These are phyloP conservation scores for Suillus americanus DNA, from an alignment of 768 basidiomycete species.

Conservation along the genomic window DNA sequence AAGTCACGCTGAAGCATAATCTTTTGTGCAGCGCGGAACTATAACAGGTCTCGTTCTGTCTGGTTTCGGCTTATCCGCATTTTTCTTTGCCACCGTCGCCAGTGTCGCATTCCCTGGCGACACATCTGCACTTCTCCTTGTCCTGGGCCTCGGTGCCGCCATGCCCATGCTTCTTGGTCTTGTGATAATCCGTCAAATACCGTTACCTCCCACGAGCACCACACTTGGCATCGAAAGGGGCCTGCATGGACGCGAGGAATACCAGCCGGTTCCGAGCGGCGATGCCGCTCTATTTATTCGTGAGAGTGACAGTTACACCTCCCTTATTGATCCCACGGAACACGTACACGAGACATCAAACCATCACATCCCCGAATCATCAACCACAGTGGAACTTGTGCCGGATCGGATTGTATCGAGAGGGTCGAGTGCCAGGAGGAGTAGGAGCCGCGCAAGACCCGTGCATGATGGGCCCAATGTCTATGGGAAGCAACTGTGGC, in stretches of 20 bases:
- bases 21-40: conserved; percentile 57
- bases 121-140: conserved; percentile 71
- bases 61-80: conserved; percentile 89
- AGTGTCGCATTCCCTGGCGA: conserved; percentile 73
- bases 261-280: conserved; percentile 17
- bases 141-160: conserved; percentile 77
- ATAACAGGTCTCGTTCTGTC: conserved; percentile 79
- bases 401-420: conserved; percentile 8
- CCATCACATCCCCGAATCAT: conserved; percentile 20
- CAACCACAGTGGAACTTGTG: conserved; percentile 25
- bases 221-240: conserved; percentile 21
- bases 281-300: conserved; percentile 24
- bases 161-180: conserved; percentile 79
- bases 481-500: conserved; percentile 51
- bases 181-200: conserved; percentile 70
- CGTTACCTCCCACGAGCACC: conserved; percentile 43
- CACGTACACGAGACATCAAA: conserved; percentile 17
- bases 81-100: conserved; percentile 80
- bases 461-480: conserved; percentile 44
- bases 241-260: conserved; percentile 16
- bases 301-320: conserved; percentile 25
- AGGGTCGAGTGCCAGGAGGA: background rate
- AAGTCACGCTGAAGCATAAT: background rate
- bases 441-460: background rate
- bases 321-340: conserved; percentile 20